A percentile compares a stretch with the other conserved stretches of the same genome.
These are phyloP conservation scores for Penicillium robsamsonii DNA, from an alignment of 495 filamentous ascomycete genomes.

Conservation along the genomic window DNA sequence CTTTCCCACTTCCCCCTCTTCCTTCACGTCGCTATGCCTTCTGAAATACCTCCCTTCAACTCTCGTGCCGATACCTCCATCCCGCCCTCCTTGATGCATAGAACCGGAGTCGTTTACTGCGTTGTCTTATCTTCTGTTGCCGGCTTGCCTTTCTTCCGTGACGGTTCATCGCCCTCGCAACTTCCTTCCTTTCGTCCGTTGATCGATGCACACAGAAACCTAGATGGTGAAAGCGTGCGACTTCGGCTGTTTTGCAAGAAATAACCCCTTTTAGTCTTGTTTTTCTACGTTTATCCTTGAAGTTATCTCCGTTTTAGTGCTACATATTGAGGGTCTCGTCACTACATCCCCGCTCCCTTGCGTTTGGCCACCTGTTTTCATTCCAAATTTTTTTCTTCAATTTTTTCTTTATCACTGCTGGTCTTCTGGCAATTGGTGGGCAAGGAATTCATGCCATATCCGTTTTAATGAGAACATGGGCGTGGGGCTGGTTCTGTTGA, in stretches of 20 bases:
- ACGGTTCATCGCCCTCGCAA: constrained; percentile 15
- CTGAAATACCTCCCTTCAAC: constrained; percentile 19
- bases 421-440: constrained; percentile 18
- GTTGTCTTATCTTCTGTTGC: constrained; percentile 32
- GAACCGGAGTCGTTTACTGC: constrained; percentile 44
- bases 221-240: constrained; percentile 27
- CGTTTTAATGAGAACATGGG: constrained; percentile 33
- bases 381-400: constrained; percentile 3
- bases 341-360: constrained; percentile 17
- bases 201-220: constrained; percentile 22
- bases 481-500: constrained; percentile 32
- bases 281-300: constrained; percentile 12
- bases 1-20: constrained; percentile 9
- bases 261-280: constrained; percentile 26
- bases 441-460: constrained; percentile 26
- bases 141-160: constrained; percentile 20
- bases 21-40: constrained; percentile 35
- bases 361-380: constrained; percentile 10
- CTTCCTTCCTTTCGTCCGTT: constrained; percentile 23
- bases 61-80: constrained; percentile 26
- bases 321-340: constrained; percentile 9
- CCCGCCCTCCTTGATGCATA: constrained; percentile 38
- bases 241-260: constrained; percentile 21
- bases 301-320: constrained; percentile 14
- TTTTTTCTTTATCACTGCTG: constrained; percentile 13